Evolutionary conservation across 1,284 basidiomycete genomes (phyloP), one percentile per base, ranked within the genome.

Genomic region (Rhizoctonia solani): DNA sequence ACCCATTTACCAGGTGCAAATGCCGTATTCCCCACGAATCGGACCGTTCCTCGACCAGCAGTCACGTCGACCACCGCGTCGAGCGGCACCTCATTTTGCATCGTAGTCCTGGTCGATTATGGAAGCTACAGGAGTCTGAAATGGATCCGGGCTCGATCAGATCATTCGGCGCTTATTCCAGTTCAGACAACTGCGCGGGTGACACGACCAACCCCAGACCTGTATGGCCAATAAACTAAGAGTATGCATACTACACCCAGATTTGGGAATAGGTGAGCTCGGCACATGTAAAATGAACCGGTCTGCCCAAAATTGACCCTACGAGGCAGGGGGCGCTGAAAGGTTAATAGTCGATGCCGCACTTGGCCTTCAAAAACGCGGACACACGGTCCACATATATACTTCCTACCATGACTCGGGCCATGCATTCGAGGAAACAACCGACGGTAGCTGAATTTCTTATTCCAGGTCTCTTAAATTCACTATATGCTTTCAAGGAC

Each of bases 261-360:
- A 98, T 80, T 82, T 98, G 3, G 95, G 95, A 56, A 96, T 98
- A 63, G 95, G 95, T 92, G 71, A 71, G 83, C 77, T 27, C 2
- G 41, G 71, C 39, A 69, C 63, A 25, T 46, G 52, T 72, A 56
- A n/a, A 54, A 59, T 37, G n/a, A 55, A 53, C 46, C 46, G 11
- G 1, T 9, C 19, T 32, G 5, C 41, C 21, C 42, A 30, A n/a
- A 67, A 47, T 66, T 8, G 4, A 23, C 21, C 16, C 25, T 8
- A 32, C 30, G 1, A 14, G 50, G 32, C 72, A 96, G 95, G 95
- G 72, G 96, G 96, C 13, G 96, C 96, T 0, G 96, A 99, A 77
- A 83, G 95, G 49, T 84, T 98, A 8, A 88, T 99, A 0, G 95
- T 98, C n/a, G 96, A 99, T 76, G 93, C 95, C 16, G 95, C 96